These are phyloP conservation scores for Saturnispora sanitii DNA, from an alignment of 805 yeast species.

Conservation along the genomic window DNA sequence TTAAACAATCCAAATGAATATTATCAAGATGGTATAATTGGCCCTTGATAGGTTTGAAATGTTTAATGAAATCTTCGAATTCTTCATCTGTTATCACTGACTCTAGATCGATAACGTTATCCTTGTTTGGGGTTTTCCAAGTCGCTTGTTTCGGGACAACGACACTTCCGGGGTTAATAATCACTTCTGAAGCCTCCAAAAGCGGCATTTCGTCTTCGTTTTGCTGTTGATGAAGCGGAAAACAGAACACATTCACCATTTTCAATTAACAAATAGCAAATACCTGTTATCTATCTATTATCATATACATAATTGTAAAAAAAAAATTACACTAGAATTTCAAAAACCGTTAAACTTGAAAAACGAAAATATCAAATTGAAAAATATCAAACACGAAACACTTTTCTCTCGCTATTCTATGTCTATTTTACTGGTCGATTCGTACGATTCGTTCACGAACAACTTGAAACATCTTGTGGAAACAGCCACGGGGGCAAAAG, in stretches of 20 bases:
- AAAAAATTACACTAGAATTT: no score
- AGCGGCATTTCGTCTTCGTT: background rate
- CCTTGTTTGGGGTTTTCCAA: background rate
- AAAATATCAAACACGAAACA: no score
- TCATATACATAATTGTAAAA: no score
- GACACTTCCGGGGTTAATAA: background rate
- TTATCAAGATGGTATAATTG: background rate
- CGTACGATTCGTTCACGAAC: constrained; percentile 91
- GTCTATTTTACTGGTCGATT: constrained; percentile 69
- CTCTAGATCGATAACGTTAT: background rate
- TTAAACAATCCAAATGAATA: background rate
- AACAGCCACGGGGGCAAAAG: constrained; percentile 39
- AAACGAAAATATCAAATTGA: background rate
- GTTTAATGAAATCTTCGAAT: constrained; percentile 1
- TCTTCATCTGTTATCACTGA: constrained; percentile 2
- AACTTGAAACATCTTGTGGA: constrained; percentile 60
- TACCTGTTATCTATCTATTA: no score
- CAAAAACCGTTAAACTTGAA: no score
- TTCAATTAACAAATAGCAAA: background rate
- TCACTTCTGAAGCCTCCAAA: background rate
- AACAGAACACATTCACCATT: background rate
- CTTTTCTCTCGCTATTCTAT: constrained; percentile 16
- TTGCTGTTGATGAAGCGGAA: background rate
- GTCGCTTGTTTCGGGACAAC: background rate
- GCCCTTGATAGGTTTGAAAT: background rate